Evolutionary conservation across 2,329 filamentous ascomycete species (phyloP), one percentile per base, ranked within the genome.

Genomic region (Fusarium chuoi): DNA sequence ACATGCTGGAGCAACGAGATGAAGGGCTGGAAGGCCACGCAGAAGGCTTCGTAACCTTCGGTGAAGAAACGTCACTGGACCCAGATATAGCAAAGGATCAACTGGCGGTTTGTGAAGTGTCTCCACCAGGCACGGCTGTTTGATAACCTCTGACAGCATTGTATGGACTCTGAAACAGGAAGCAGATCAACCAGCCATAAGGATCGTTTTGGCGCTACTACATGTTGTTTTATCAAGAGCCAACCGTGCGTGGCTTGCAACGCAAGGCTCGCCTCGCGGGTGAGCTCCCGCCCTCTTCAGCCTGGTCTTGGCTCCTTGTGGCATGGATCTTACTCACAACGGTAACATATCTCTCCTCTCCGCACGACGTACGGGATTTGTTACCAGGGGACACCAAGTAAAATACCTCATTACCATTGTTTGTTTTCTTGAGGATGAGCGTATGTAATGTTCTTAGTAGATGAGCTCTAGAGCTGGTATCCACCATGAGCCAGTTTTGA

Each of bases 151-250:
- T 64, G 51, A 65, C 46, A 63, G 58, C 28, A 71, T 55, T 51
- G 65, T 51, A 69, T 41, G 58, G 63, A 56, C 56, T 78, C 74
- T 77, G 76, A 78, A 78, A 78, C 76, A 58, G 69, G 59, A 58
- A 57, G 65, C 63, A 74, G 75, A 78, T 78, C 73, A 71, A 70
- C 49, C 30, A 51, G 48, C 30, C 33, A 41, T 38, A 57, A 52
- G 57, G 68, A 76, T 76, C 75, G 68, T 65, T 75, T 64, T 66
- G 46, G 59, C 67, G 63, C 62, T 75, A 51, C 46, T 33, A 30
- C 33, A 49, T 24, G 22, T 20, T 70, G 56, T 42, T 57, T 65
- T 52, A 38, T 65, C 41, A 62, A 62, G 52, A 38, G 42, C 54
- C 42, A 26, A 57, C 64, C 60, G 46, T 46, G 41, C 59, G 62